Evolutionary conservation across 352 stramenopile species (phyloP), one percentile per base, ranked within the genome.

Genomic region (Globisporangium spinosum): DNA sequence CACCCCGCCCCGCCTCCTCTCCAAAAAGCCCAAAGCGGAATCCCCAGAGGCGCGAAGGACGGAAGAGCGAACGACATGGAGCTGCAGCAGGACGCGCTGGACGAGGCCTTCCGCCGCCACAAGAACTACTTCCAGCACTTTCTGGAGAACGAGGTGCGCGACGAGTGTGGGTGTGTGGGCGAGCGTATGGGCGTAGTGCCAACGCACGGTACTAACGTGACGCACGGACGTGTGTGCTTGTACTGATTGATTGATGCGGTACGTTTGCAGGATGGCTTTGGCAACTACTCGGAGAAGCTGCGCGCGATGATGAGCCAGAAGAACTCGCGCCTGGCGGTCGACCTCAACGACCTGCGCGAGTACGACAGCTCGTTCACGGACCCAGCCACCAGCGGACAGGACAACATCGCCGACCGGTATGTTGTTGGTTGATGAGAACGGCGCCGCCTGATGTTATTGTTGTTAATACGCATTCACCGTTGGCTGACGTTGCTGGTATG

Each of bases 331-430:
- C 74, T 98, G 12, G 70, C 94, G 10, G 79, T 98, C 43, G 87
- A 97, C 69, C 78, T 98, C 9, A 97, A 97, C 69, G 87, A 98
- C 67, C 73, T 98, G 47, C 81, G 91, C 63, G 87, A 95, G 66
- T 97, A 97, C 76, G 91, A 98, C 77, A 85, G 82, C 49, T 80
- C 83, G 51, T 93, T 97, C 73, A 83, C 78, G 45, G 78, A 90
- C 71, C 55, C 77, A 38, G 79, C 80, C 27, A 77, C 81, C 47
- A 75, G 68, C 68, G 73, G 64, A 15, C 77, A 87, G 69, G 84
- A 93, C 63, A 94, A 94, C 68, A 93, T 93, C 70, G 83, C 87
- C 17, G 83, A 89, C 73, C 67, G 75, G 58, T 73, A 45, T n/a
- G 17, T 32, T n/a, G 17, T 43, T 32, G 13, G 6, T 43, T 7